Conservation (phyloP, 257 asterid species). For the Fraxinus quadrangulata region DNA sequence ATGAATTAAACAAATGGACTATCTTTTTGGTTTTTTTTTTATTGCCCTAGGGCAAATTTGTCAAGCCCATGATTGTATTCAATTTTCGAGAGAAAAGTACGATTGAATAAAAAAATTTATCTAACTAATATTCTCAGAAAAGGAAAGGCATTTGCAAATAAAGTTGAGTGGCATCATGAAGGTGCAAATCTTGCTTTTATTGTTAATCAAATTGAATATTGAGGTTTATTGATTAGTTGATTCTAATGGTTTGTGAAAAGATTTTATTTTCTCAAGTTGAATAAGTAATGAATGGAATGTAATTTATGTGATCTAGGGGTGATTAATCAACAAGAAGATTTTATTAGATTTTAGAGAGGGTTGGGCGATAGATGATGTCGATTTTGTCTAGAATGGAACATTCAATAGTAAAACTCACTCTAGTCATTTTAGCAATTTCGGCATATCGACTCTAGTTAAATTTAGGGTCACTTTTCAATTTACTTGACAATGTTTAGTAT, state of each 20-base stretch:
- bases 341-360: background rate
- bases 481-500: no score
- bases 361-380: background rate
- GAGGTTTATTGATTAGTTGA: background rate
- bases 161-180: conserved; percentile 25
- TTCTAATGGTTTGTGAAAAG: background rate
- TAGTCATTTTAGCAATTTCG: no score
- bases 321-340: no score
- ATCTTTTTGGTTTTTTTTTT: conserved; percentile 12
- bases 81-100: background rate
- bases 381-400: no score
- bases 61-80: background rate
- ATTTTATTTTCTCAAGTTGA: background rate
- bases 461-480: no score
- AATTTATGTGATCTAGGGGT: background rate
- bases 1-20: conserved; percentile 20
- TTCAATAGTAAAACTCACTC: background rate
- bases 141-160: background rate
- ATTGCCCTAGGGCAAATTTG: background rate
- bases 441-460: no score
- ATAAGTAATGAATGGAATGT: background rate
- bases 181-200: background rate
- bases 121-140: background rate
- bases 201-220: background rate
- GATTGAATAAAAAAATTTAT: background rate